A percentile compares a stretch with the other conserved stretches of the same genome.
Conservation (phyloP, 2,329 filamentous ascomycete species). For the Aspergillus ustus region DNA sequence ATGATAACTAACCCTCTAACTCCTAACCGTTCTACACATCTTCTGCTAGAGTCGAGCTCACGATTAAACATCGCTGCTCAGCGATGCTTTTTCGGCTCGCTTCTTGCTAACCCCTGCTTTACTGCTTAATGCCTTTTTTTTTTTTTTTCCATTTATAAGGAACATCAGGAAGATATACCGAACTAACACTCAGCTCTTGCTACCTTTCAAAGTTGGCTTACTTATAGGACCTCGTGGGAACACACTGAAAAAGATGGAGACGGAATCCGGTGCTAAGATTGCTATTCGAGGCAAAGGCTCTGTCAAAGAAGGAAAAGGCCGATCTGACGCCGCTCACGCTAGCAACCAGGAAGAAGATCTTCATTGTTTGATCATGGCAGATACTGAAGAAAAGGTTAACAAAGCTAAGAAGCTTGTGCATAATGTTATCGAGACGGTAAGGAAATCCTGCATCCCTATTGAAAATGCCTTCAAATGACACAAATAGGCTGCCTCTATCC, state of each 20-base stretch:
- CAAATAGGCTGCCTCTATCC: slow-evolving; percentile 88
- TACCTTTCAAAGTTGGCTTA: slow-evolving; percentile 91
- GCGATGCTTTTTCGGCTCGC: slow-evolving; percentile 43
- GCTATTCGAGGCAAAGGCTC: slow-evolving; percentile 99
- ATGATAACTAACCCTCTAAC: slow-evolving; percentile 99
- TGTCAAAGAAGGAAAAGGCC: slow-evolving; percentile 98
- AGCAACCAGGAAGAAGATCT: slow-evolving; percentile 99
- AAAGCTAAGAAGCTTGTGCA: slow-evolving; percentile 98
- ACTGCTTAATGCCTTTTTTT: slow-evolving; percentile 39
- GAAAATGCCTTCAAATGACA: slow-evolving; percentile 28
- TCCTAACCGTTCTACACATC: slow-evolving; percentile 63
- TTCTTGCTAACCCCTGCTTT: slow-evolving; percentile 45
- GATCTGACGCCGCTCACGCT: slow-evolving; percentile 97
- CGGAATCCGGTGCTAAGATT: slow-evolving; percentile 96
- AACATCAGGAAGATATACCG: slow-evolving; percentile 44
- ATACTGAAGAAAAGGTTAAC: slow-evolving; percentile 99
- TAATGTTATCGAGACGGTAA: slow-evolving; percentile 97
- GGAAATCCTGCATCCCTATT: slow-evolving; percentile 34
- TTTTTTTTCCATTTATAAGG: slow-evolving; percentile 33
- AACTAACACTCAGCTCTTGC: slow-evolving; percentile 85
- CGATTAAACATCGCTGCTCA: slow-evolving; percentile 35
- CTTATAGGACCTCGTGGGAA: slow-evolving; percentile 99
- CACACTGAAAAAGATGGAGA: slow-evolving; percentile 99
- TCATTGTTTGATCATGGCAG: slow-evolving; percentile 99
- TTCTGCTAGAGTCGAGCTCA: slow-evolving; percentile 50